These are phyloP conservation scores for Pyrus hybrid DNA, from an alignment of 331 rosid species.

Conservation along the genomic window DNA sequence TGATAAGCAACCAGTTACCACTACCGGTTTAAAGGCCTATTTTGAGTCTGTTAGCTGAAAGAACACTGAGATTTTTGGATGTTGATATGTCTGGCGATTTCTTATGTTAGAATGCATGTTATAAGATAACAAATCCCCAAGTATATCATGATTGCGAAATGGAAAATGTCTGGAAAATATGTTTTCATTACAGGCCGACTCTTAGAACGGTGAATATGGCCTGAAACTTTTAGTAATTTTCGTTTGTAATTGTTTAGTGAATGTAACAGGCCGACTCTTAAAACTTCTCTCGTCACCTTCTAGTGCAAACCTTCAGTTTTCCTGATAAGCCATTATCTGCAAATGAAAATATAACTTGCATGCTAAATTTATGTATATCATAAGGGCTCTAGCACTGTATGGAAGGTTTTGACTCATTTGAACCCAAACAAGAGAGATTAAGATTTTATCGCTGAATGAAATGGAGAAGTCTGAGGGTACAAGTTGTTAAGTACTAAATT, in stretches of 20 bases:
- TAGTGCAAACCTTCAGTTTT: background rate
- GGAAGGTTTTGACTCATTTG: background rate
- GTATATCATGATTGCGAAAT: background rate
- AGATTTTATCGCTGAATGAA: background rate
- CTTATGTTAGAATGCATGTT: background rate
- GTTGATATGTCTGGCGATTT: too few species aligned
- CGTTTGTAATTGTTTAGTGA: background rate
- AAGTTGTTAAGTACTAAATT: background rate
- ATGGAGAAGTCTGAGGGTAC: background rate
- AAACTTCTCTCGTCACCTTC: background rate
- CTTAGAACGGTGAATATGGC: background rate
- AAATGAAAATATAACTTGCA: background rate
- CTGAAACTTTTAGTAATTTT: background rate
- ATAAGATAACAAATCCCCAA: background rate
- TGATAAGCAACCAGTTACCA: background rate
- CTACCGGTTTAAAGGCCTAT: background rate
- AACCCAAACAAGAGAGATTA: background rate
- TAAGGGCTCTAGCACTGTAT: background rate
- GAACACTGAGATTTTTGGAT: background rate
- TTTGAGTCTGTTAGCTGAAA: background rate
- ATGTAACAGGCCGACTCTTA: too few species aligned
- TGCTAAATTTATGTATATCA: background rate
- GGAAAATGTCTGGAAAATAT: background rate
- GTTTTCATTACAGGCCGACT: background rate
- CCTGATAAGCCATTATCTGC: background rate